A percentile compares a stretch with the other conserved stretches of the same genome.
These are phyloP conservation scores for Singerocomus rubriflavus DNA, from an alignment of 1,284 basidiomycete genomes.

Conservation along the genomic window DNA sequence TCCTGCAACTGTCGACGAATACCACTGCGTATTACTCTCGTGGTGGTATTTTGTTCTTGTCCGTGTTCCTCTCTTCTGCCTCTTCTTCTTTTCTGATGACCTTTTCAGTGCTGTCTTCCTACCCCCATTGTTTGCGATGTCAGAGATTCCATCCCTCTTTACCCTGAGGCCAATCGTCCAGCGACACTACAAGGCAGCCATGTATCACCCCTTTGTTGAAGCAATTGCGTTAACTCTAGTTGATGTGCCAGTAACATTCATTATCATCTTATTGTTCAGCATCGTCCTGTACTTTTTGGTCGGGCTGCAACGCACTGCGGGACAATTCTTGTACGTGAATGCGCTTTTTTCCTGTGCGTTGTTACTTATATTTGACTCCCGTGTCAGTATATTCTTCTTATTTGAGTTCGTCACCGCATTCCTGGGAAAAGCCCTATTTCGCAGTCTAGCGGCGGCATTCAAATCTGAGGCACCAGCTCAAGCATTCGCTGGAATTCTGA, in stretches of 20 bases:
- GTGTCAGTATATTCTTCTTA: slow-evolving; percentile 48
- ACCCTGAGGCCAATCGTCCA: slow-evolving; percentile 57
- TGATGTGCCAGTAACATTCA: slow-evolving; percentile 54
- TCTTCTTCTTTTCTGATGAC: neutral
- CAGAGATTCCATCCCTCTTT: slow-evolving; percentile 47
- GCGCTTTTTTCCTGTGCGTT: neutral
- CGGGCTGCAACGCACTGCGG: slow-evolving; percentile 41
- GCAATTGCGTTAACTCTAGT: slow-evolving; percentile 59
- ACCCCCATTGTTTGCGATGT: slow-evolving; percentile 29
- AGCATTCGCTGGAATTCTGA: slow-evolving; percentile 54
- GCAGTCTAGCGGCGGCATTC: slow-evolving; percentile 54
- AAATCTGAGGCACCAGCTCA: slow-evolving; percentile 54
- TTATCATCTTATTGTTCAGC: slow-evolving; percentile 42
- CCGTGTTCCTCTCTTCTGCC: slow-evolving; percentile 18
- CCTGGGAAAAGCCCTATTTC: slow-evolving; percentile 64
- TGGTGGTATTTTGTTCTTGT: slow-evolving; percentile 77
- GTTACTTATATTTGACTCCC: slow-evolving; percentile 2
- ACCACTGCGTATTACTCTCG: slow-evolving; percentile 77
- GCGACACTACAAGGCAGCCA: slow-evolving; percentile 48
- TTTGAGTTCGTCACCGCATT: slow-evolving; percentile 50
- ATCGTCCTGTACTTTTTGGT: slow-evolving; percentile 59
- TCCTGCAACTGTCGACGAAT: slow-evolving; percentile 57
- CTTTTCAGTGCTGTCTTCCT: slow-evolving; percentile 30
- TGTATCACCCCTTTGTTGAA: slow-evolving; percentile 56
- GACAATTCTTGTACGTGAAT: slow-evolving; percentile 44